Base-by-base conservation (phyloP, 1,284 basidiomycete genomes). In the Leucocoprinus gongylophorus region DNA sequence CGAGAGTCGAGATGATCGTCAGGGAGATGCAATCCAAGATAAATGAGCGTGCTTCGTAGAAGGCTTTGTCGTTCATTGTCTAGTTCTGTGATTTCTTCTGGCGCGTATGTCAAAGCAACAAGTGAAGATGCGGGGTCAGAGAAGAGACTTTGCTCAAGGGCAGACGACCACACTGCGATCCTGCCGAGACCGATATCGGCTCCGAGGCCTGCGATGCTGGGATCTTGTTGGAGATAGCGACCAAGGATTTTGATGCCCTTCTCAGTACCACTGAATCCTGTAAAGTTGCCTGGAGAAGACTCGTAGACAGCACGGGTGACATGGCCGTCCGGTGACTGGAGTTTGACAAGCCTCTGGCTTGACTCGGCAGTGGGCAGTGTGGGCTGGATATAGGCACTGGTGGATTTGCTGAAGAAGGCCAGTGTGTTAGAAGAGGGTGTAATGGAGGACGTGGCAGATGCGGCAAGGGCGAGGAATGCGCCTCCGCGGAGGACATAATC, bases 1-100 rank as follows among this genome's bases (percentile, higher is more conserved):
- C 48, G 46, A 10, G 26, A 29, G 10, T 35, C 33, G 15, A n/a
- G 9, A 15, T 42, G 55, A 18, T 61, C 51, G n/a, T 55, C 53
- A 9, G 63, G 75, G 32, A 78, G 57, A 10, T 64, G 62, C 2
- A 88, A 69, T 2, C 77, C 78, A 5, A 86, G 67, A 0, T 64
- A 55, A 2, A 61, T 49, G 4, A 88, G 64, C 2, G 74, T 71
- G 20, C 65, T 61, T 45, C 73, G 62, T 15, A 87, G 58, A 10
- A 82, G 50, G 9, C 42, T 32, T 29, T 21, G 20, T 15, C 50
- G 44, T 7, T 46, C 50, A 4, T 38, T 42, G 6, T 51, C 50
- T n/a, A 46, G 43, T 32, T 42, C 45, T 10, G 13, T 12, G 15
- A 35, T 15, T 35, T 21, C 20, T 1, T 38, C 29, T n/a, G n/a